Percentiles rank a stretch among this genome's conserved stretches.
Conservation (phyloP, 202 grass and related monocot species). For the Hordeum pubiflorum region DNA sequence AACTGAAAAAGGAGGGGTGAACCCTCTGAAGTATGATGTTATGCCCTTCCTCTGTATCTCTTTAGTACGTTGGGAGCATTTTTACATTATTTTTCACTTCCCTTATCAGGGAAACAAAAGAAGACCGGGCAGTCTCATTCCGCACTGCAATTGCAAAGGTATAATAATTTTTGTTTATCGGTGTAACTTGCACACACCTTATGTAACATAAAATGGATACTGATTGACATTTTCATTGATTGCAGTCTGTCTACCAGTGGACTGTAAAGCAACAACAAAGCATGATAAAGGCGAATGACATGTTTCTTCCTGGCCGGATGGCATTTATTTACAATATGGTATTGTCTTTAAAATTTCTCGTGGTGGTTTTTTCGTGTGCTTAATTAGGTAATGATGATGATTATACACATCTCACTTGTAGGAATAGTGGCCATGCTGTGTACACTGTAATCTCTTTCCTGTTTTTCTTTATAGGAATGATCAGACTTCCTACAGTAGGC, state of each 20-base stretch:
- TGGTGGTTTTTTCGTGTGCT: conserved; percentile 30
- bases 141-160: conserved; percentile 91
- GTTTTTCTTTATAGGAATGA: neutral
- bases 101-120: conserved; percentile 52
- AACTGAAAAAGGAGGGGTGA: neutral
- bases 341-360: conserved; percentile 21
- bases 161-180: conserved; percentile 8
- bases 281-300: conserved; percentile 74
- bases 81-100: conserved; percentile 13
- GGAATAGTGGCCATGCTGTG: neutral
- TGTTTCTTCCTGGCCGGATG: conserved; percentile 99
- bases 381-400: neutral
- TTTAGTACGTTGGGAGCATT: neutral
- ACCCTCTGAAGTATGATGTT: neutral
- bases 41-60: neutral
- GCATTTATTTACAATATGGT: conserved; percentile 98
- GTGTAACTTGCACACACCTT: neutral
- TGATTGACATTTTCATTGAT: conserved; percentile 28
- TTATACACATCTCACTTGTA: conserved; percentile 9
- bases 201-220: neutral
- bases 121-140: conserved; percentile 65
- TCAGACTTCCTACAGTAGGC: neutral
- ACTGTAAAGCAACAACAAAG: conserved; percentile 84
- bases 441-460: neutral
- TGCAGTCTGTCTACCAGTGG: conserved; percentile 94